Evolutionary conservation across 202 grass and related monocot species (phyloP).

Genomic region (Cymbopogon flexuosus): DNA sequence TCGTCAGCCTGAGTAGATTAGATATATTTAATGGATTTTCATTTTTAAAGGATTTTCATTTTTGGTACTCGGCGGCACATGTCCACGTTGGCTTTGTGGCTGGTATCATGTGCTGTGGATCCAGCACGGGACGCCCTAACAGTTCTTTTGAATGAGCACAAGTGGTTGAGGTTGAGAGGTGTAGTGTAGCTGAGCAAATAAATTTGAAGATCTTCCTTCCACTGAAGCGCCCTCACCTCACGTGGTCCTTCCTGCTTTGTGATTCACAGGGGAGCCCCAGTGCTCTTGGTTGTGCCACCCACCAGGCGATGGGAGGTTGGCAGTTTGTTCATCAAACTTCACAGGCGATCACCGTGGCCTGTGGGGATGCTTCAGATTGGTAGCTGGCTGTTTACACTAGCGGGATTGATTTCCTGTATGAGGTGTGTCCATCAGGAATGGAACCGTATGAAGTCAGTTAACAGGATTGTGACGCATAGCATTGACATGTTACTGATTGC

Average conservation of each 20-base stretch:
- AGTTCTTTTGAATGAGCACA: constrained; percentile 14
- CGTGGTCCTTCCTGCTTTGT: constrained; percentile 10
- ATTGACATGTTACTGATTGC: neutral
- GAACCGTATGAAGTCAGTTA: neutral
- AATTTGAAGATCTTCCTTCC: neutral
- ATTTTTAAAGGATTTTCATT: constrained; percentile 1
- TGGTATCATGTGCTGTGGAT: neutral
- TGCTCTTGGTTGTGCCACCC: neutral
- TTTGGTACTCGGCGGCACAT: constrained; percentile 6
- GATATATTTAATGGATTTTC: neutral
- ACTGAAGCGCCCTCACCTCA: neutral
- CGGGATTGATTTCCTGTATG: neutral
- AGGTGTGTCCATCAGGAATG: neutral
- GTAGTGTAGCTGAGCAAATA: constrained; percentile 6
- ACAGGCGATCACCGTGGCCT: neutral
- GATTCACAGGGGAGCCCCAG: neutral
- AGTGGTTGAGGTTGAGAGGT: constrained; percentile 13
- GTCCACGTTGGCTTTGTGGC: neutral
- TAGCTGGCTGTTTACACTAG: neutral
- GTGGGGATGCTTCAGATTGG: neutral
- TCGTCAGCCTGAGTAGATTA: neutral
- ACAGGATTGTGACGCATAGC: neutral
- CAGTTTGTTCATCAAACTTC: constrained; percentile 13
- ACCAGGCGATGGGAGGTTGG: neutral
- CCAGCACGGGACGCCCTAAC: neutral